Evolutionary conservation across 352 stramenopile genomes (phyloP).

Genomic region (Poterioochromonas sp.): DNA sequence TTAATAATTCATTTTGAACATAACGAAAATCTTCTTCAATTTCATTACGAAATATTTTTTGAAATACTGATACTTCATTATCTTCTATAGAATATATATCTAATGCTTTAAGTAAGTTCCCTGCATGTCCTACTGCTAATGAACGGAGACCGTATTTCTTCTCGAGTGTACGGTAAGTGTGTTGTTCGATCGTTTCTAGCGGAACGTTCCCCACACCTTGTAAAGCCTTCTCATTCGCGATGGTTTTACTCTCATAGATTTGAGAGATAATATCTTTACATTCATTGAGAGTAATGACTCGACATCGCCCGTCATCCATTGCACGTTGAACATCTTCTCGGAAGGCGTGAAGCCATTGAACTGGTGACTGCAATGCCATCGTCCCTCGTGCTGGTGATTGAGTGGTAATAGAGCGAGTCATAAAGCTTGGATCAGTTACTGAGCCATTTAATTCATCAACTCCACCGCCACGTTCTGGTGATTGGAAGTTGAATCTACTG

Average conservation of each 20-base stretch:
- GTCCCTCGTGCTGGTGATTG: background rate
- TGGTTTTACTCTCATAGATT: slow-evolving; percentile 9
- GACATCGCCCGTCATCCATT: background rate
- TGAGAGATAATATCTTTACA: background rate
- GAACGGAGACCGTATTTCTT: slow-evolving; percentile 62
- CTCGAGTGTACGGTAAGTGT: slow-evolving; percentile 71
- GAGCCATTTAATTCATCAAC: too few relatives aligned
- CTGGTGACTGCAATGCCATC: background rate
- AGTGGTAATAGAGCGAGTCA: background rate
- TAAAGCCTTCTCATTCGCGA: slow-evolving; percentile 10
- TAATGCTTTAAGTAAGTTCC: slow-evolving; percentile 57
- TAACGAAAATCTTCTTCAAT: slow-evolving; percentile 64
- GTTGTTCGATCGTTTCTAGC: slow-evolving; percentile 69
- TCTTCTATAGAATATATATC: slow-evolving; percentile 39
- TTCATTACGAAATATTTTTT: slow-evolving; percentile 60
- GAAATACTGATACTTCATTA: slow-evolving; percentile 66
- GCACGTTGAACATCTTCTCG: background rate
- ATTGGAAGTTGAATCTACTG: too few relatives aligned
- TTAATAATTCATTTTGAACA: slow-evolving; percentile 63
- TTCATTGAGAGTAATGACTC: slow-evolving; percentile 15
- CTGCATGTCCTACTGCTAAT: slow-evolving; percentile 64
- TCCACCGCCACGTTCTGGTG: too few relatives aligned
- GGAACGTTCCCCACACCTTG: slow-evolving; percentile 47
- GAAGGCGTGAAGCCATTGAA: background rate
- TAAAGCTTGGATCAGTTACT: too few relatives aligned